These are phyloP conservation scores for Hysterangium stoloniferum DNA, from an alignment of 768 basidiomycete species.

Conservation along the genomic window DNA sequence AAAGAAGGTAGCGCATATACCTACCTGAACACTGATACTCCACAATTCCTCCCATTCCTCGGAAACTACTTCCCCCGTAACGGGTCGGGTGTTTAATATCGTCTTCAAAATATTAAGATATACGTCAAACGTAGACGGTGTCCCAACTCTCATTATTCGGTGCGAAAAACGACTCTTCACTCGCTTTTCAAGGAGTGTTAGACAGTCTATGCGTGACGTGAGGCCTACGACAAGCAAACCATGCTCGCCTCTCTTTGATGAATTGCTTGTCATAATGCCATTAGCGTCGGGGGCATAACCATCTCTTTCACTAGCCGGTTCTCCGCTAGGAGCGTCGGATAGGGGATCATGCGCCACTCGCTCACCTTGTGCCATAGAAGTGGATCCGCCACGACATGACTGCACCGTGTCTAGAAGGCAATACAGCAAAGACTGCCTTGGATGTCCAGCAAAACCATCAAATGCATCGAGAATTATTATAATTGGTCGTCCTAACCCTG, in stretches of 20 bases:
- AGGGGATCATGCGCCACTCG: not conserved
- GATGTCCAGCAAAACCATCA: conserved; percentile 87
- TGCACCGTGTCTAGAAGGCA: conserved; percentile 94
- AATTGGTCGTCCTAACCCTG: conserved; percentile 72
- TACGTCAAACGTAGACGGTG: conserved; percentile 40
- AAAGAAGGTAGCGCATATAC: conserved; percentile 6
- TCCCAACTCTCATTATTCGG: conserved; percentile 71
- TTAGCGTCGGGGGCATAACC: not conserved
- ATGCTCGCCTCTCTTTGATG: conserved; percentile 20
- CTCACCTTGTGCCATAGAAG: not conserved
- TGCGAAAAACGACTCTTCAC: conserved; percentile 98
- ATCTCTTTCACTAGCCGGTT: not conserved
- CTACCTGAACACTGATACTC: conserved; percentile 43
- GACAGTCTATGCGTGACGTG: conserved; percentile 79
- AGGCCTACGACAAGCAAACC: conserved; percentile 84
- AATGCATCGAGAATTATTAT: conserved; percentile 86
- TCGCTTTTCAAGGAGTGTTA: conserved; percentile 87
- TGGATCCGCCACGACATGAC: conserved; percentile 54
- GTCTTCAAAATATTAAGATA: conserved; percentile 46
- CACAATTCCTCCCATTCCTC: conserved; percentile 61
- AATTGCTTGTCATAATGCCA: not conserved
- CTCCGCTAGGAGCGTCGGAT: not conserved
- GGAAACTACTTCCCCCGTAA: conserved; percentile 17
- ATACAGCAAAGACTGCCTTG: conserved; percentile 88
- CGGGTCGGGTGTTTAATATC: conserved; percentile 32